These are phyloP conservation scores for Isabelozyma pseudorhagii DNA, from an alignment of 805 yeast genomes.

Conservation along the genomic window DNA sequence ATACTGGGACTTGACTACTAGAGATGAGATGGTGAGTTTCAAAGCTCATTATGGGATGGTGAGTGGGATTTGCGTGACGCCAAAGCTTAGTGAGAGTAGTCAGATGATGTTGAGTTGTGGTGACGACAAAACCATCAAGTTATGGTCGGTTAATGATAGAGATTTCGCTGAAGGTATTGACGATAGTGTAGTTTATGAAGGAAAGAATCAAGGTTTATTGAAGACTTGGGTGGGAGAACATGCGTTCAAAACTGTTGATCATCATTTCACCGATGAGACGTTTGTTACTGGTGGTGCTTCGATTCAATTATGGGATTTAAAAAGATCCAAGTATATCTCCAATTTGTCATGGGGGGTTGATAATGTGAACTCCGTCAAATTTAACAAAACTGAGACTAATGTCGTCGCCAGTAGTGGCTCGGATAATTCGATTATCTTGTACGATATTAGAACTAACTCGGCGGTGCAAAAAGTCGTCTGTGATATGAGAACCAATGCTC, in stretches of 20 bases:
- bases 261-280: conserved; percentile 65
- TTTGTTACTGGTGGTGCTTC: conserved; percentile 93
- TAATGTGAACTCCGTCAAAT: conserved; percentile 75
- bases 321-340: conserved; percentile 71
- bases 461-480: conserved; percentile 91
- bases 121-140: conserved; percentile 81
- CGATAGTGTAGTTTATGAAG: conserved; percentile 28
- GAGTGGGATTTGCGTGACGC: conserved; percentile 75
- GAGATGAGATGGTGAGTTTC: conserved; percentile 72
- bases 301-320: conserved; percentile 89
- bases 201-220: conserved; percentile 50
- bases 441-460: conserved; percentile 85
- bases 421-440: conserved; percentile 85
- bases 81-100: conserved; percentile 27
- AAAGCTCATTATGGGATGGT: conserved; percentile 91
- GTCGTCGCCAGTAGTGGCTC: conserved; percentile 80
- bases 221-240: conserved; percentile 83
- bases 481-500: conserved; percentile 74
- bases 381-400: conserved; percentile 87
- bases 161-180: conserved; percentile 41
- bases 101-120: conserved; percentile 77
- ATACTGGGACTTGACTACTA: conserved; percentile 85
- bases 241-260: conserved; percentile 82
- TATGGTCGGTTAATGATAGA: conserved; percentile 74
- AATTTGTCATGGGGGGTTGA: conserved; percentile 96